These are phyloP conservation scores for Xylariaceae sp. DNA, from an alignment of 2,329 filamentous ascomycete species.

Conservation along the genomic window DNA sequence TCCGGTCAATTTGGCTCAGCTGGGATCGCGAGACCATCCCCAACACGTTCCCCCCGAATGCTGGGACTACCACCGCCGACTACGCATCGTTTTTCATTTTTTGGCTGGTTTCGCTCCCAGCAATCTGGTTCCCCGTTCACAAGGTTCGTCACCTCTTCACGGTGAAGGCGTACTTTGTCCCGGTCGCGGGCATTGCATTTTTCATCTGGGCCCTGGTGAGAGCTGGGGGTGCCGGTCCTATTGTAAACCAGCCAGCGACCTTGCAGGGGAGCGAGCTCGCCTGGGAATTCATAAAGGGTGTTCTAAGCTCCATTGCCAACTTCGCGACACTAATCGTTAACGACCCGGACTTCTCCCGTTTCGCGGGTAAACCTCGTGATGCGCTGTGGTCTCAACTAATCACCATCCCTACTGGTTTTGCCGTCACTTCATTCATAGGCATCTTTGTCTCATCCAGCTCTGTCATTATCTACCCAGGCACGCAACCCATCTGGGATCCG, in stretches of 20 bases:
- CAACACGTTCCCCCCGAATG: slow-evolving; percentile 68
- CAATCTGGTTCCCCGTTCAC: slow-evolving; percentile 89
- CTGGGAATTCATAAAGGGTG: slow-evolving; percentile 83
- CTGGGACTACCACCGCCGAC: slow-evolving; percentile 75
- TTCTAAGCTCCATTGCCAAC: slow-evolving; percentile 90
- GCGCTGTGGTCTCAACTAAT: slow-evolving; percentile 82
- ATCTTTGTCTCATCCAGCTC: slow-evolving; percentile 79
- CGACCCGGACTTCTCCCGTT: slow-evolving; percentile 84
- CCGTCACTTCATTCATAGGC: slow-evolving; percentile 81
- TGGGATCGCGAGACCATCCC: slow-evolving; percentile 66
- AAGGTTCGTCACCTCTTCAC: slow-evolving; percentile 90
- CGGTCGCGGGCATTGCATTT: slow-evolving; percentile 81
- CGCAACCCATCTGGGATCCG: slow-evolving; percentile 74
- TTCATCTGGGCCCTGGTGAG: slow-evolving; percentile 86
- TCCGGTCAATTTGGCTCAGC: slow-evolving; percentile 78
- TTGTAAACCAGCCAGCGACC: slow-evolving; percentile 71
- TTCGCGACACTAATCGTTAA: slow-evolving; percentile 87
- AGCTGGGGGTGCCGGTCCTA: slow-evolving; percentile 82
- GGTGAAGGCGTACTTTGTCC: slow-evolving; percentile 85
- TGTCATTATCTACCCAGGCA: slow-evolving; percentile 66
- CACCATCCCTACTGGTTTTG: slow-evolving; percentile 74
- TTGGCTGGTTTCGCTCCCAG: slow-evolving; percentile 79
- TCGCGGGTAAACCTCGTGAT: slow-evolving; percentile 76
- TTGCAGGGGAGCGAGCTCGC: slow-evolving; percentile 71
- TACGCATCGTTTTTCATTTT: slow-evolving; percentile 88